These are phyloP conservation scores for Oxytropis ochrocephala DNA, from an alignment of 306 rosid genomes.

Conservation along the genomic window DNA sequence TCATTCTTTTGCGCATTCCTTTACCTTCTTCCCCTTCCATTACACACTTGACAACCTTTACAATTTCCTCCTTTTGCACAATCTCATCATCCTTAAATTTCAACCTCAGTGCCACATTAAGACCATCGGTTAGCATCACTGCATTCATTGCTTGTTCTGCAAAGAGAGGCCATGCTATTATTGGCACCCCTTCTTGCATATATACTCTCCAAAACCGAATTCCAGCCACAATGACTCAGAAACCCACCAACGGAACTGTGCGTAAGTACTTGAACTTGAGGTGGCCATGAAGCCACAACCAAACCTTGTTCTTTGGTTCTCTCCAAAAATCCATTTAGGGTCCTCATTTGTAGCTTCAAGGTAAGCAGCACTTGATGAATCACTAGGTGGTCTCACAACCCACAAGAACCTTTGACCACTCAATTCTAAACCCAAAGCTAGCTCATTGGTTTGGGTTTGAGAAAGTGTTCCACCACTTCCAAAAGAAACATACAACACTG, in stretches of 20 bases:
- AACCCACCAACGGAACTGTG: slow-evolving; percentile 26
- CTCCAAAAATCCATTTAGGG: slow-evolving; percentile 22
- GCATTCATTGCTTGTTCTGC: slow-evolving; percentile 13
- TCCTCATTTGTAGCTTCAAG: neutral
- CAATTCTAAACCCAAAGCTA: slow-evolving; percentile 33
- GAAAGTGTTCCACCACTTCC: slow-evolving; percentile 45
- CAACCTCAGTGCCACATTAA: neutral
- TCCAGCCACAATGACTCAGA: slow-evolving; percentile 13
- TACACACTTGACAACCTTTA: neutral
- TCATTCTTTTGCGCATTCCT: neutral
- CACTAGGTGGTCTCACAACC: slow-evolving; percentile 32
- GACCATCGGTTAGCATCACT: neutral
- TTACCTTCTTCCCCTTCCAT: slow-evolving; percentile 12
- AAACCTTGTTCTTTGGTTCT: slow-evolving; percentile 30
- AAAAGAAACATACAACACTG: slow-evolving; percentile 32
- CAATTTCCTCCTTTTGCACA: neutral
- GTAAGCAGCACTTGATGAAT: slow-evolving; percentile 19
- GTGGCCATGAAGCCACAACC: slow-evolving; percentile 31
- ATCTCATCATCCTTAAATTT: neutral
- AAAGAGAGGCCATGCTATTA: slow-evolving; percentile 15
- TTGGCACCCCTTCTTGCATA: slow-evolving; percentile 15
- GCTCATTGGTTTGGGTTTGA: slow-evolving; percentile 25
- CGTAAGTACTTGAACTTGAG: slow-evolving; percentile 25
- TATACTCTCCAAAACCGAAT: slow-evolving; percentile 12
- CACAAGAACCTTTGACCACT: slow-evolving; percentile 34